phyloP scores from a whole-genome alignment of 2,329 filamentous ascomycete species.

The Talaromyces albobiverticillius region DNA sequence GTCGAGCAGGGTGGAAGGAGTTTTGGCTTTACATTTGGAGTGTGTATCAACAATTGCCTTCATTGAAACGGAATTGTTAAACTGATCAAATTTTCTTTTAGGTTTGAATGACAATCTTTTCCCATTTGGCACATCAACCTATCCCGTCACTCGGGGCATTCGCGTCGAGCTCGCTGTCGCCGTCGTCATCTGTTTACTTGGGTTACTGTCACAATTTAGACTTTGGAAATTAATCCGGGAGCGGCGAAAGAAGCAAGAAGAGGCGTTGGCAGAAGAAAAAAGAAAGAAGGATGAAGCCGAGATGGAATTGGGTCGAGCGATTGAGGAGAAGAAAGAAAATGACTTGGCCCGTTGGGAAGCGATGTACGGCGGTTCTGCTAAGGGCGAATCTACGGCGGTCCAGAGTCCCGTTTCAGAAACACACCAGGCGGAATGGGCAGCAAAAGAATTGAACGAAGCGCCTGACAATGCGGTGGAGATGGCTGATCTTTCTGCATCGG shows the following conservation, averaged over 20 bases:
- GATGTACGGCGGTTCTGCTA: slow-evolving; percentile 61
- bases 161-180: slow-evolving; percentile 78
- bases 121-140: slow-evolving; percentile 70
- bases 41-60: slow-evolving; percentile 33
- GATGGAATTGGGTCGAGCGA: slow-evolving; percentile 63
- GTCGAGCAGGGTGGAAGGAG: slow-evolving; percentile 84
- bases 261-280: slow-evolving; percentile 49
- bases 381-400: background rate
- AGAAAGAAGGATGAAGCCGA: slow-evolving; percentile 63
- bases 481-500: background rate
- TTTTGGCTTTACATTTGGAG: slow-evolving; percentile 94
- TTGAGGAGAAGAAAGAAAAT: slow-evolving; percentile 44
- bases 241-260: slow-evolving; percentile 46
- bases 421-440: background rate
- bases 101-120: slow-evolving; percentile 76
- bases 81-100: slow-evolving; percentile 26
- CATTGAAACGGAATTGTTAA: slow-evolving; percentile 17
- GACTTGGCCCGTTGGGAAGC: slow-evolving; percentile 68
- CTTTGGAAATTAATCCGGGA: slow-evolving; percentile 76
- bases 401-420: background rate
- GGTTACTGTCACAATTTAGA: slow-evolving; percentile 79
- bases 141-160: slow-evolving; percentile 83
- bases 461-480: slow-evolving; percentile 5
- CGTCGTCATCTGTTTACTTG: slow-evolving; percentile 69
- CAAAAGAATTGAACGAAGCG: background rate